Evolutionary conservation across 1,139 yeast species (phyloP).

Genomic region (Meyerozyma athensensis): DNA sequence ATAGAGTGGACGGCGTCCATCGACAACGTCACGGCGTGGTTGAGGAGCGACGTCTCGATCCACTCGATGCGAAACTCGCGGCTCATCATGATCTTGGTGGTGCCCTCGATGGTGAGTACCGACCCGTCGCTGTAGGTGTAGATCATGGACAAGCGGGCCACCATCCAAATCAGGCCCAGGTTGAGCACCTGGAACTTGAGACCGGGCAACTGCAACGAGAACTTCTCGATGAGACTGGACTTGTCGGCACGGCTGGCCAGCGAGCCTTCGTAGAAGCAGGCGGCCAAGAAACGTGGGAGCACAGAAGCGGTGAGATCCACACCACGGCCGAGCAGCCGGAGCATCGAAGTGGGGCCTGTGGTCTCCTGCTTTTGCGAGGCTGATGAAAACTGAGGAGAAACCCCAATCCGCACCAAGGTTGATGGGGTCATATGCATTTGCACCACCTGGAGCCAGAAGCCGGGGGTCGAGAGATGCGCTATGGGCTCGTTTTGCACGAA

Average conservation of each 20-base stretch:
- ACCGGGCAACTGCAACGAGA: constrained; percentile 59
- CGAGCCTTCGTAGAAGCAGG: not conserved
- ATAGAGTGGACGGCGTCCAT: not conserved
- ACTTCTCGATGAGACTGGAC: constrained; percentile 32
- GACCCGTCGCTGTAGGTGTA: constrained; percentile 68
- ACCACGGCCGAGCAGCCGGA: constrained; percentile 1
- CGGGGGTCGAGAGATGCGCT: not conserved
- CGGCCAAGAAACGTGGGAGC: not conserved
- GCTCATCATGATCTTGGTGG: constrained; percentile 56
- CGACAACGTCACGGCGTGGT: not conserved
- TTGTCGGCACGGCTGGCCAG: not conserved
- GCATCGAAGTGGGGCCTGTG: not conserved
- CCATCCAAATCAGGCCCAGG: constrained; percentile 60
- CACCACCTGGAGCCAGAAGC: constrained; percentile 3
- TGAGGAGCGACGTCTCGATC: constrained; percentile 49
- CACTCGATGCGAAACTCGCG: constrained; percentile 64
- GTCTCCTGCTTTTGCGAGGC: not conserved
- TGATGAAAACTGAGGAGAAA: not conserved
- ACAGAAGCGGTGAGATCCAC: not conserved
- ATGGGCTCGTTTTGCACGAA: constrained; percentile 3
- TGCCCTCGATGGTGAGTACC: constrained; percentile 55
- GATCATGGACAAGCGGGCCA: constrained; percentile 51
- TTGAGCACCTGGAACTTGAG: constrained; percentile 63
- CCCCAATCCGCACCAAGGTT: not conserved
- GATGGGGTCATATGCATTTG: constrained; percentile 1